Evolutionary conservation across 768 basidiomycete species (phyloP), one percentile per base, ranked within the genome.

Genomic region (Pleurotus salmoneostramineus): DNA sequence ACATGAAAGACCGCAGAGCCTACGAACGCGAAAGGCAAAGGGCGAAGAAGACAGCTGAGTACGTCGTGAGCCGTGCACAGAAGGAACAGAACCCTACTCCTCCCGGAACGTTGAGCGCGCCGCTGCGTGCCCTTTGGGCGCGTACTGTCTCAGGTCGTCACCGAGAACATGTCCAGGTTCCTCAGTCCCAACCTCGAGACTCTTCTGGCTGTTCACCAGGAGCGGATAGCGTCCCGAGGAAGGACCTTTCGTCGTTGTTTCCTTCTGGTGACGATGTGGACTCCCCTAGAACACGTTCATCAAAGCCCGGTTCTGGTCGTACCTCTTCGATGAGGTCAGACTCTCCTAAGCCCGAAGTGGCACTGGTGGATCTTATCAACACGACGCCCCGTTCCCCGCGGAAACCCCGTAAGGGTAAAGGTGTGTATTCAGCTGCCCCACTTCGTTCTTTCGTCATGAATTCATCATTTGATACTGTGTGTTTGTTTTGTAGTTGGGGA

Each of bases 11-110:
- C 62, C 57, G 71, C 43, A 77, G 80, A 11, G 77, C 77, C 6
- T 77, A 70, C 64, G 81, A 82, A 67, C 80, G 79, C 62, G 75
- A 78, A 54, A 65, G 81, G 50, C 78, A 82, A 67, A 71, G 74
- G 52, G 63, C 68, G 37, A 80, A 76, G 74, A 75, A 75, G 66
- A 72, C 76, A 32, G 72, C 71, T 15, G 77, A 77, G 55, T 61
- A 74, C 56, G 69, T 70, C 49, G 70, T 71, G 66, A 66, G 67
- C 64, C 66, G 68, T 51, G 71, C 71, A 32, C 69, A 68, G 55
- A 77, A 77, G 66, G 66, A 59, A 31, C 55, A 15, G 51, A 61
- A 15, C 40, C 58, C 32, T 44, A 58, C 27, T 36, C 48, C 47
- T 14, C 60, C 33, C 12, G 40, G 21, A 59, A 46, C 51, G 51